Conservation (phyloP, 169 alveolate genomes). For the Haemoproteus tartakovskyi region DNA sequence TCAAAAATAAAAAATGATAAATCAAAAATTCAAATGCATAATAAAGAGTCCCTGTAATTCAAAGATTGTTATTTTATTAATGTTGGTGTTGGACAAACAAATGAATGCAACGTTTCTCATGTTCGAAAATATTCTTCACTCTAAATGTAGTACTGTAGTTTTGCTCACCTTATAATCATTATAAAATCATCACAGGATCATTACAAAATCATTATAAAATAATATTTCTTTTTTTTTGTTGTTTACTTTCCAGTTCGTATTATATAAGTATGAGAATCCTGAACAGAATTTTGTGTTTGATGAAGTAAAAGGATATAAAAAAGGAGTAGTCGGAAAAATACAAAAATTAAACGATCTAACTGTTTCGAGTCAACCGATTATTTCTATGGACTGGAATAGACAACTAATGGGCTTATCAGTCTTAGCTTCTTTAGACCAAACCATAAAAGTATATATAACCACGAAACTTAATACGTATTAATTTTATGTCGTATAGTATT, state of each 20-base stretch:
- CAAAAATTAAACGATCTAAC: conserved; percentile 86
- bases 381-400: conserved; percentile 87
- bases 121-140: too few species aligned
- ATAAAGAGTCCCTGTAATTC: too few species aligned
- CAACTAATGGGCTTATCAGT: conserved; percentile 77
- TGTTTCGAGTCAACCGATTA: conserved; percentile 90
- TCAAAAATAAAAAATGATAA: too few species aligned
- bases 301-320: conserved; percentile 68
- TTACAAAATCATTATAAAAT: background rate
- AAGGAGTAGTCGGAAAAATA: conserved; percentile 88
- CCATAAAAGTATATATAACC: conserved; percentile 80
- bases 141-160: too few species aligned
- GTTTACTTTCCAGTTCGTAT: conserved; percentile 82
- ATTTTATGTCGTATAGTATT: too few species aligned
- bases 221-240: background rate
- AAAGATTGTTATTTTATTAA: too few species aligned
- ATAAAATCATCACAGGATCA: background rate
- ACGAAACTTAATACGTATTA: conserved; percentile 49
- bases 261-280: conserved; percentile 79
- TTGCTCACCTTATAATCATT: background rate
- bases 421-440: conserved; percentile 88
- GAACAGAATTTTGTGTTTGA: conserved; percentile 77
- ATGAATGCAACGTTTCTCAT: too few species aligned
- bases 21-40: too few species aligned
- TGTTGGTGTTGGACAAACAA: too few species aligned